Evolutionary conservation across 2,329 filamentous ascomycete species (phyloP).

Genomic region (Colletotrichum sublineola): DNA sequence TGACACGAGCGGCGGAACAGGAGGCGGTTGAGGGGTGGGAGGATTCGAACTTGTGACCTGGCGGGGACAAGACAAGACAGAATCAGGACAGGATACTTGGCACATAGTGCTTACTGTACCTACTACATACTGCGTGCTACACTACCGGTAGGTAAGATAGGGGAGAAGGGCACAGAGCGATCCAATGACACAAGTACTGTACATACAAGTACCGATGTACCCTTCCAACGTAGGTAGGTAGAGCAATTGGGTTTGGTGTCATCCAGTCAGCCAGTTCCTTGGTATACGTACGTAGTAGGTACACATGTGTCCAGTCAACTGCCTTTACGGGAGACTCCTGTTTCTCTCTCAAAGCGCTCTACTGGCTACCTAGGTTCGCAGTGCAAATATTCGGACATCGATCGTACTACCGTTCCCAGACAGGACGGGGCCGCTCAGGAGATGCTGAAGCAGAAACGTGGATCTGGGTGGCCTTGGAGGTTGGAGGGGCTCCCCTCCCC

Average conservation of each 20-base stretch:
- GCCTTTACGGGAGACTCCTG: no score
- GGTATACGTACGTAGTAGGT: no score
- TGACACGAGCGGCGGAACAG: constrained; percentile 1
- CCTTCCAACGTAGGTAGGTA: neutral
- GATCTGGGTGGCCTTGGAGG: constrained; percentile 1
- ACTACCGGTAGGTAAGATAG: neutral
- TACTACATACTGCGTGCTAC: no score
- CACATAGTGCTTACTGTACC: no score
- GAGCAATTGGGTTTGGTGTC: constrained; percentile 7
- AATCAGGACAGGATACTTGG: no score
- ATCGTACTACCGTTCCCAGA: no score
- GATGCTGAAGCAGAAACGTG: constrained; percentile 3
- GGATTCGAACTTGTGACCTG: constrained; percentile 1
- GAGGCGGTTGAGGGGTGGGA: constrained; percentile 8
- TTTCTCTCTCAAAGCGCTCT: no score
- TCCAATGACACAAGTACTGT: neutral
- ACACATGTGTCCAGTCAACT: no score
- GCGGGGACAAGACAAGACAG: neutral
- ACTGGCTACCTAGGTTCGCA: no score
- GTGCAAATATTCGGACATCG: no score
- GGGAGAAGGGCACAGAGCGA: neutral
- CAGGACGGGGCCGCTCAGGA: neutral
- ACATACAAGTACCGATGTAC: neutral
- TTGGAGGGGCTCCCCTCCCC: neutral
- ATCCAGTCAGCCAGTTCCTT: neutral